Conservation (phyloP, 495 filamentous ascomycete genomes). For the Hypoxylon rickii region DNA sequence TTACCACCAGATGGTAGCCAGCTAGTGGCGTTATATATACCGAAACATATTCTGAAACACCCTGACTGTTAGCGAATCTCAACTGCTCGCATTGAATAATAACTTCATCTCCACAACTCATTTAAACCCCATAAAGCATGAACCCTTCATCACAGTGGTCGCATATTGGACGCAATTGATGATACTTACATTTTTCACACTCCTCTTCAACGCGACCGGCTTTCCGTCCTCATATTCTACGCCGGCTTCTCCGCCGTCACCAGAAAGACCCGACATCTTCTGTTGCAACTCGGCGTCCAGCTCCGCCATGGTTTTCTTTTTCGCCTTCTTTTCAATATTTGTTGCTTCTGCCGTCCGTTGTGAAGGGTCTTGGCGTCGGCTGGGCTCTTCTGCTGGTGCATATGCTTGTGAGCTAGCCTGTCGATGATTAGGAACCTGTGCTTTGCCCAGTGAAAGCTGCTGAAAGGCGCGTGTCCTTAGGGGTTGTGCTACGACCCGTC, state of each 20-base stretch:
- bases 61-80: neutral
- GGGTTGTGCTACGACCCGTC: neutral
- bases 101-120: too few species aligned
- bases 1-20: too few species aligned
- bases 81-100: neutral
- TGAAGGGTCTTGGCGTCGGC: too few species aligned
- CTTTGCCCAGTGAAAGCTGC: too few species aligned
- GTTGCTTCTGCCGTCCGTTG: too few species aligned
- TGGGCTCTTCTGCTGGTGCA: too few species aligned
- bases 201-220: conserved; percentile 75
- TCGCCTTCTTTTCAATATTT: conserved; percentile 15
- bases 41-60: conserved; percentile 35
- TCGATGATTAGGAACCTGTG: neutral
- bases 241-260: conserved; percentile 77
- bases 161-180: too few species aligned
- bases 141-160: too few species aligned
- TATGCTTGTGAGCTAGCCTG: neutral
- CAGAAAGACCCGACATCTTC: conserved; percentile 70
- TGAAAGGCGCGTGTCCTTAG: too few species aligned
- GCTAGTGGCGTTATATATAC: too few species aligned
- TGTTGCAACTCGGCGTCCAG: conserved; percentile 69
- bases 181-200: conserved; percentile 59
- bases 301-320: conserved; percentile 61
- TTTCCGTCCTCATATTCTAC: conserved; percentile 80
- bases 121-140: too few species aligned